These are phyloP conservation scores for Leccinellum luteum DNA, from an alignment of 768 basidiomycete genomes.

Conservation along the genomic window DNA sequence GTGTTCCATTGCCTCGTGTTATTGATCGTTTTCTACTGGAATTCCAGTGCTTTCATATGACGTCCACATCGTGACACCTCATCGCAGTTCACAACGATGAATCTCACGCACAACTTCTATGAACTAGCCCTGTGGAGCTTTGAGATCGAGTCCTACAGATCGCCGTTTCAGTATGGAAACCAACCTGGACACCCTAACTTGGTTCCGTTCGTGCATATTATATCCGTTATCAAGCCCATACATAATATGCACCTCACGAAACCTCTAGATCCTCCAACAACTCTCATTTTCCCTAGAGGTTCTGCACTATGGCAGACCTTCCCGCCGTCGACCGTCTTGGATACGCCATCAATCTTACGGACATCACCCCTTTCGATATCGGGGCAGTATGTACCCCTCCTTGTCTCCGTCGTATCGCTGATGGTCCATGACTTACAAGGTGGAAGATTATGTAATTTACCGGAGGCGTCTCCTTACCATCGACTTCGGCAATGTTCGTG, in stretches of 20 bases:
- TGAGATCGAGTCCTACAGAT: no score
- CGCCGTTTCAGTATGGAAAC: no score
- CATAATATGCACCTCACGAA: not conserved
- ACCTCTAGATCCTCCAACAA: not conserved
- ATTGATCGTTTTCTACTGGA: no score
- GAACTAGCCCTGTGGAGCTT: no score
- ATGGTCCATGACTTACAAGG: not conserved
- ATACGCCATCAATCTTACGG: constrained; percentile 1
- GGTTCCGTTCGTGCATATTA: no score
- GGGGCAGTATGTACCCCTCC: not conserved
- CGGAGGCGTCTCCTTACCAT: not conserved
- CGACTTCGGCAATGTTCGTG: not conserved
- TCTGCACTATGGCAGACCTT: not conserved
- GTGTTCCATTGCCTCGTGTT: no score
- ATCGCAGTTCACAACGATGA: no score
- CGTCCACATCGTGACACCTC: no score
- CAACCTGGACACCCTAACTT: no score
- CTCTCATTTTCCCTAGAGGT: not conserved
- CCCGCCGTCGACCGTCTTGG: constrained; percentile 9
- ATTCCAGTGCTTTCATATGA: no score
- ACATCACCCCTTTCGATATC: constrained; percentile 7
- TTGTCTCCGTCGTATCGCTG: not conserved
- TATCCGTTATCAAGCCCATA: not conserved
- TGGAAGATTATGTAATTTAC: not conserved
- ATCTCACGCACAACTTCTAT: no score